Base-by-base conservation (phyloP, 1,284 basidiomycete genomes). In the Leucocoprinus gongylophorus region DNA sequence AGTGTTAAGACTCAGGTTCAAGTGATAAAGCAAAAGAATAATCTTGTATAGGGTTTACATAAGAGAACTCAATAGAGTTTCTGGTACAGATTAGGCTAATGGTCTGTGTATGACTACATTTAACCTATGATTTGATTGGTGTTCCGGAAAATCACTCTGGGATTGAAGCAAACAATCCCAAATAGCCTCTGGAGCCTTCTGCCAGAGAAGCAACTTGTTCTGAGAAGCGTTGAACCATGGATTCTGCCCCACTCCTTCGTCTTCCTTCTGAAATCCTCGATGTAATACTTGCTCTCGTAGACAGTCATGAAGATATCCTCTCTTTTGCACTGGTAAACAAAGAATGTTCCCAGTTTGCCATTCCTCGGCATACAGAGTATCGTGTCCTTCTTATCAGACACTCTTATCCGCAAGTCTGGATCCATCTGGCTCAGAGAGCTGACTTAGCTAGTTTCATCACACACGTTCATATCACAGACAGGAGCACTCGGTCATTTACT, bases 351-450 rank as follows among this genome's bases (percentile, higher is more conserved):
- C 58, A 57, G n/a, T 57, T 71, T 38, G 67, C 71, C 39, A 67
- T 75, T 40, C 76, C 76, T 30, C 58, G 68, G 13, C 76, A 79
- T 54, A 71, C 65, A 18, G 67, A 77, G 57, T 78, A 79, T 60
- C 71, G 76, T 38, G 62, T 72, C 50, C 63, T 79, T 52, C 70
- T 71, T 32, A 64, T 71, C n/a, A 66, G 71, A 13, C 63, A 69
- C 30, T 63, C 67, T 8, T 58, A 63, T 39, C 68, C 70, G n/a
- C 59, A 61, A n/a, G 61, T 77, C 55, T 79, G 75, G 74, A 69
- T 68, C 1, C 75, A 78, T 56, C 68, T 79, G 20, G 71, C 74
- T 12, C 62, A 65, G 41, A 68, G 75, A 21, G 61, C 70, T n/a
- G 74, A 76, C 63, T 57, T 71, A 46, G 58, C 75, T 50, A 64